Conservation (phyloP, 2,329 filamentous ascomycete species). For the Verruconis gallopava region DNA sequence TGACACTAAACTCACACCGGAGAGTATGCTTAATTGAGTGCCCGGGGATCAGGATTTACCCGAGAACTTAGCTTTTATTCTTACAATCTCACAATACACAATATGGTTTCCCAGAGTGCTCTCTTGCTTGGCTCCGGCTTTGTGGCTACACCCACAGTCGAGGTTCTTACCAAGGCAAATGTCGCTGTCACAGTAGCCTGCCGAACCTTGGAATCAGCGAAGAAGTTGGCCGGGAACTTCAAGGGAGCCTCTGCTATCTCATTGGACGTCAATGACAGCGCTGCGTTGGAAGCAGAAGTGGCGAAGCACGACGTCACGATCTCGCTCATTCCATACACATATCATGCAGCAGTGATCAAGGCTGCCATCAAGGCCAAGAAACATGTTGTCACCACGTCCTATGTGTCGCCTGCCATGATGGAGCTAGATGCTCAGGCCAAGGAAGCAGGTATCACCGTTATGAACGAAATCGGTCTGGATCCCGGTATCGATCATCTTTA, state of each 20-base stretch:
- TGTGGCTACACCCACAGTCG: conserved; percentile 39
- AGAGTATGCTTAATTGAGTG: no score
- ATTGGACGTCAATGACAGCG: conserved; percentile 67
- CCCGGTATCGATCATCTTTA: conserved; percentile 65
- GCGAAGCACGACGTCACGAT: conserved; percentile 64
- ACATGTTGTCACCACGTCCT: conserved; percentile 89
- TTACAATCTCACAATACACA: not conserved
- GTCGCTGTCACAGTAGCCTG: conserved; percentile 56
- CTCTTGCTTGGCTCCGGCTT: conserved; percentile 41
- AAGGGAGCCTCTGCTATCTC: conserved; percentile 63
- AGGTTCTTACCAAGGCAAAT: conserved; percentile 44
- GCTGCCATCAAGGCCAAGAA: conserved; percentile 87
- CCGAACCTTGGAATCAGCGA: conserved; percentile 62
- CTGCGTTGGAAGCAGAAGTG: conserved; percentile 68
- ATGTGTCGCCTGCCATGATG: conserved; percentile 84
- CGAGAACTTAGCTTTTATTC: no score
- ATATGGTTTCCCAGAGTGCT: conserved; percentile 22
- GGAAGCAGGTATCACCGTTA: conserved; percentile 86
- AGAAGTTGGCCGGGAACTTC: conserved; percentile 59
- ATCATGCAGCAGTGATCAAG: conserved; percentile 83
- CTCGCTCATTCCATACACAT: conserved; percentile 77
- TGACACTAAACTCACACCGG: no score
- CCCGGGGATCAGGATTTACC: no score
- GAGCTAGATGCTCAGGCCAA: conserved; percentile 74
- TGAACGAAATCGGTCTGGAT: conserved; percentile 85